These are phyloP conservation scores for Kondoa malvinella DNA, from an alignment of 768 basidiomycete species.

Conservation along the genomic window DNA sequence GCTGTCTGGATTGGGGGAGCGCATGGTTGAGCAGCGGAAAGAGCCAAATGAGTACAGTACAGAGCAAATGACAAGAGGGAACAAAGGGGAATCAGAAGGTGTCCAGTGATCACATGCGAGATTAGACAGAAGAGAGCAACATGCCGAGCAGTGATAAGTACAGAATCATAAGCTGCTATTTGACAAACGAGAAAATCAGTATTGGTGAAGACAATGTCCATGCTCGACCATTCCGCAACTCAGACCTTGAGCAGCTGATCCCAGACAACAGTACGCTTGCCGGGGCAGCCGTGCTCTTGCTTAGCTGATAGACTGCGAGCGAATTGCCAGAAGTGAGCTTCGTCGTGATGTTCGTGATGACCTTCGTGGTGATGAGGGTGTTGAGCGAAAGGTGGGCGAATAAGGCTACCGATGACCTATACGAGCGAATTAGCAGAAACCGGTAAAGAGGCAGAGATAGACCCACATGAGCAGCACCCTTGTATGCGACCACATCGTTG, in stretches of 20 bases:
- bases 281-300: neutral
- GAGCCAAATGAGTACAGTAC: neutral
- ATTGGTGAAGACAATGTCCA: neutral
- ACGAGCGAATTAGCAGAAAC: neutral
- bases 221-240: neutral
- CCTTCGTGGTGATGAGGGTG: constrained; percentile 4
- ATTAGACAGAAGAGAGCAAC: neutral
- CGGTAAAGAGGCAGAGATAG: neutral
- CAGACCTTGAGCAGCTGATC: neutral
- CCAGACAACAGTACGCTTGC: neutral
- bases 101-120: neutral
- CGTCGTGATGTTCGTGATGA: constrained; percentile 3
- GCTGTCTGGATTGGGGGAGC: neutral
- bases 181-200: neutral
- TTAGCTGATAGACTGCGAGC: neutral
- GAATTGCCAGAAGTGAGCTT: neutral
- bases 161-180: neutral
- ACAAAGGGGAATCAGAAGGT: neutral
- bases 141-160: neutral
- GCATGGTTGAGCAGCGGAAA: neutral
- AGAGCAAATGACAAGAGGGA: neutral
- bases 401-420: constrained; percentile 18
- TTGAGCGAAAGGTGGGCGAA: constrained; percentile 22
- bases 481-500: constrained; percentile 32
- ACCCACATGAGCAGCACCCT: constrained; percentile 33